phyloP scores from a whole-genome alignment of 345 rosid genomes.

The Syzygium aqueum region DNA sequence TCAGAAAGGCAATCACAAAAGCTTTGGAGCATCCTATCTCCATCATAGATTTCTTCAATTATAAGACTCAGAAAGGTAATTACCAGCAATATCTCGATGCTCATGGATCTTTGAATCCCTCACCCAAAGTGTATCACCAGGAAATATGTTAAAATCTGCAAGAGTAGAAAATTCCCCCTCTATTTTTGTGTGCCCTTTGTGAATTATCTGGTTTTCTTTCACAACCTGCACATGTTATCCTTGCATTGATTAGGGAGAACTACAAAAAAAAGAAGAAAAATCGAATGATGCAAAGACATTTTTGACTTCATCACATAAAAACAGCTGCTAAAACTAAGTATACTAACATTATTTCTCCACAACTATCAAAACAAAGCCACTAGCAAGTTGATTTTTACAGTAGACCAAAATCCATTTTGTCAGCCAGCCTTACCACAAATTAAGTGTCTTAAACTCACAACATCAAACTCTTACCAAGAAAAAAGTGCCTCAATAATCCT shows the following conservation, averaged over 20 bases:
- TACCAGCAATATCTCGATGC: constrained; percentile 98
- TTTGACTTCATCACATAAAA: not conserved
- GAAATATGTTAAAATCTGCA: constrained; percentile 91
- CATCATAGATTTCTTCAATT: not conserved
- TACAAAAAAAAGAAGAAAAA: not conserved
- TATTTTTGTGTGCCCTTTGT: constrained; percentile 66
- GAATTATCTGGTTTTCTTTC: constrained; percentile 91
- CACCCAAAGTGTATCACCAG: constrained; percentile 97
- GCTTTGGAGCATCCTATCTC: not conserved
- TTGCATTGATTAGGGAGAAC: not conserved
- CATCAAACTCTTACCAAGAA: not conserved
- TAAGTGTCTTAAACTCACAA: not conserved
- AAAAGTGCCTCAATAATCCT: not conserved
- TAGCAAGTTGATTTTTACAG: not conserved
- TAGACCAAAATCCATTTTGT: not conserved
- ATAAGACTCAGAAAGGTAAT: not conserved
- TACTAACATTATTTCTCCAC: not conserved
- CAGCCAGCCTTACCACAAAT: not conserved
- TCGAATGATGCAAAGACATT: not conserved
- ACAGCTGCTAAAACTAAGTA: not conserved
- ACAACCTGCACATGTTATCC: constrained; percentile 49
- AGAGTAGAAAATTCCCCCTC: constrained; percentile 90
- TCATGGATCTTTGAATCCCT: constrained; percentile 91
- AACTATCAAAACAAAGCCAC: not conserved
- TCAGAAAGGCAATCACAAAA: not conserved